These are phyloP conservation scores for Candida pseudocylindracea DNA, from an alignment of 1,139 yeast species.

Conservation along the genomic window DNA sequence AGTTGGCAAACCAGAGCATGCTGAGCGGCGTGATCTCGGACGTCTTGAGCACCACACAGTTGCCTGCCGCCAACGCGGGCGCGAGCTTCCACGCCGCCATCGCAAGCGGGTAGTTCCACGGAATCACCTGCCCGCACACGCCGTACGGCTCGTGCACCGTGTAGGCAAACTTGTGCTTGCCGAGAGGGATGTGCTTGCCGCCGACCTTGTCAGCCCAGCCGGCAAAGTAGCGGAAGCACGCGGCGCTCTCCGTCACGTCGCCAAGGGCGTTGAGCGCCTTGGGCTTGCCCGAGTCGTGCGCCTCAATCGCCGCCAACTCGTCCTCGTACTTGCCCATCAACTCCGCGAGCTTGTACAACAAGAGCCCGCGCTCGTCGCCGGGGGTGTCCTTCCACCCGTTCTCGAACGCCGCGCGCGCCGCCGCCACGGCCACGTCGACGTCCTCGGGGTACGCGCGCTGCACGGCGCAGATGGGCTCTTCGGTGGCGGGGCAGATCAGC, in stretches of 20 bases:
- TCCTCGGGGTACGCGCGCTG: constrained; percentile 47
- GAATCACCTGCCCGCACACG: constrained; percentile 58
- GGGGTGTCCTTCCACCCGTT: constrained; percentile 17
- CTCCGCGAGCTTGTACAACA: constrained; percentile 37
- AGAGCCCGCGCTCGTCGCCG: constrained; percentile 30
- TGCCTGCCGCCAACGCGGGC: constrained; percentile 50
- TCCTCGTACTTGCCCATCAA: constrained; percentile 33
- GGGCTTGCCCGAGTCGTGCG: constrained; percentile 69
- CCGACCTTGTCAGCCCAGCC: constrained; percentile 71
- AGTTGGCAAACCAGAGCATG: constrained; percentile 26
- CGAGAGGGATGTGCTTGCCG: constrained; percentile 48
- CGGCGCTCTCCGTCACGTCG: constrained; percentile 39
- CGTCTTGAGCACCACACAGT: constrained; percentile 38
- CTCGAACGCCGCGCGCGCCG: constrained; percentile 51
- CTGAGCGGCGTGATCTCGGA: constrained; percentile 49
- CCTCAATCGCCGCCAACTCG: constrained; percentile 41
- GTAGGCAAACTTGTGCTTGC: constrained; percentile 37
- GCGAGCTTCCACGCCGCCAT: constrained; percentile 43
- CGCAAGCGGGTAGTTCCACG: constrained; percentile 39
- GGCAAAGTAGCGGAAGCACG: constrained; percentile 46
- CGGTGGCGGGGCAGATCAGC: constrained; percentile 48
- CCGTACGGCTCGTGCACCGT: constrained; percentile 63
- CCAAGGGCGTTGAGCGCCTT: constrained; percentile 23
- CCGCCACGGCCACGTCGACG: constrained; percentile 54
- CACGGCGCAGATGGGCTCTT: constrained; percentile 40